Base-by-base conservation (phyloP, 768 basidiomycete genomes). In the Lenzites betulinus region DNA sequence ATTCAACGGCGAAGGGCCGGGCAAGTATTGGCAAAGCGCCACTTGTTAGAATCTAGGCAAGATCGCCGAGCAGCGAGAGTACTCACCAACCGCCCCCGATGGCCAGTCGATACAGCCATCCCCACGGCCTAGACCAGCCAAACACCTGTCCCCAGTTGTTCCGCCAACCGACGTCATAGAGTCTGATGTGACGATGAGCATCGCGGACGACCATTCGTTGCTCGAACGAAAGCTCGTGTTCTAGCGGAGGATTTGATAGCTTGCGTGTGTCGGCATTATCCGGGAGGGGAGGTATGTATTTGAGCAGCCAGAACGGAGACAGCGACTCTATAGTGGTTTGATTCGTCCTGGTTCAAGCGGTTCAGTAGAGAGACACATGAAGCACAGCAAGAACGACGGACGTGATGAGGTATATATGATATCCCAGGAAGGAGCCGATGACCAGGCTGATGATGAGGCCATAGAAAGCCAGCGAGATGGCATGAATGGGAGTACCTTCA, bases 311-410 rank as follows among this genome's bases (percentile, higher is more conserved):
- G 71, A 89, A 93, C 1, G 90, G 90, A 0, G 90, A 84, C 39
- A 92, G 78, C 57, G 84, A 79, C 69, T 93, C 92, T 22, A 92
- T 63, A 0, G 92, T 93, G n/a, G 92, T 93, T 75, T 93, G 90
- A 69, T 93, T 93, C 26, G 87, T 92, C 36, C 90, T 92, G 60
- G 35, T 33, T 26, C 33, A 60, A 12, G 20, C 42, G 11, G 18
- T 41, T n/a, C 44, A 20, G 39, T 48, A 59, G 46, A 18, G 20
- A 20, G 12, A 1, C 20, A 35, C 47, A 23, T 41, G 22, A 63
- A 7, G 15, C 28, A 26, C 13, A 26, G 38, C 44, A 44, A 47
- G 56, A 38, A 26, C 53, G 49, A 79, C 89, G 67, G 68, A 90
- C 89, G 81, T 80, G 44, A 87, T 82, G 43, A 94, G 83, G 69